phyloP scores from a whole-genome alignment of 306 rosid genomes.

The Castanea mollissima region DNA sequence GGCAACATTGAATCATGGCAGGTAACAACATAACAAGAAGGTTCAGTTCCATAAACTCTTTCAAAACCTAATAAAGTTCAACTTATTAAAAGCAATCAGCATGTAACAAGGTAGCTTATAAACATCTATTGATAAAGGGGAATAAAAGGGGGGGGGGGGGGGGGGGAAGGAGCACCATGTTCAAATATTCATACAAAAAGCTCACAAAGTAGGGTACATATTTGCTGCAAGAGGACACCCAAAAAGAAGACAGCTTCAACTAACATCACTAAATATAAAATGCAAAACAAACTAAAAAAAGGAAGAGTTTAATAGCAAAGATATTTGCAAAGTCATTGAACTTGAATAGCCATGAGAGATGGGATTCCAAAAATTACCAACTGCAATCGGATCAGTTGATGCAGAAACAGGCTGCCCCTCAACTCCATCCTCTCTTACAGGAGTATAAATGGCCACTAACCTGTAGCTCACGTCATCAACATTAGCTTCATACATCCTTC shows the following conservation, averaged over 20 bases:
- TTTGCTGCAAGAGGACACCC: background rate
- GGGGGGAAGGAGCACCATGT: no score
- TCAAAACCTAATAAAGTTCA: background rate
- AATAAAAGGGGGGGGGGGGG: no score
- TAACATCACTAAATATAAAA: background rate
- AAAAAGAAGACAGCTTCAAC: background rate
- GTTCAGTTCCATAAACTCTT: background rate
- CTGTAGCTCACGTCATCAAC: conserved; percentile 98
- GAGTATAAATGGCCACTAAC: conserved; percentile 90
- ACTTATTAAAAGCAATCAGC: background rate
- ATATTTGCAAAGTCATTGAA: background rate
- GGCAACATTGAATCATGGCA: background rate
- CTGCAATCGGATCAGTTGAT: conserved; percentile 90
- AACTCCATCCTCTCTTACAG: conserved; percentile 90
- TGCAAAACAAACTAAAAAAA: background rate
- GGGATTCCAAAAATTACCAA: conserved; percentile 57
- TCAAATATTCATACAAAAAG: no score
- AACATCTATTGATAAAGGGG: background rate
- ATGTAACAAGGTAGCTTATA: background rate
- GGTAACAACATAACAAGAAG: background rate
- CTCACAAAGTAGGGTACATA: background rate
- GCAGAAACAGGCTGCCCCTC: conserved; percentile 93
- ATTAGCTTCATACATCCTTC: conserved; percentile 92
- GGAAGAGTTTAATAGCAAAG: background rate
- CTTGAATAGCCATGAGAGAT: background rate